These are phyloP conservation scores for Colletotrichum sp. DNA, from an alignment of 2,329 filamentous ascomycete species.

Conservation along the genomic window DNA sequence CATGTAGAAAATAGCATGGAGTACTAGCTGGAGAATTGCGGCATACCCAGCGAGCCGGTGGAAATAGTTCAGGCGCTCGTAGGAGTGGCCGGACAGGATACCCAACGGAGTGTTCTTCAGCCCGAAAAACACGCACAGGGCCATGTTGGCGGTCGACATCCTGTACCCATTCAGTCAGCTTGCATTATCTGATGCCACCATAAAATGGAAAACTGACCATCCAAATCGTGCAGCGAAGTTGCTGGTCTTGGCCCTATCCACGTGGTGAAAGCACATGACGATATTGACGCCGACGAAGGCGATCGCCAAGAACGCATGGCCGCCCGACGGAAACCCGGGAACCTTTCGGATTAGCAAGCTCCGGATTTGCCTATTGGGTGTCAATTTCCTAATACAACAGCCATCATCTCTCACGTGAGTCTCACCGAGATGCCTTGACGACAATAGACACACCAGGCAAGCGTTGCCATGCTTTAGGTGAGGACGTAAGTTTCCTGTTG, in stretches of 20 bases:
- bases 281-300: conserved; percentile 38
- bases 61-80: conserved; percentile 51
- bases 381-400: not conserved
- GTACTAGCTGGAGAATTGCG: conserved; percentile 36
- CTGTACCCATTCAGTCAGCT: conserved; percentile 30
- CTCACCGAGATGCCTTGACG: not conserved
- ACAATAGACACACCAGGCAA: not conserved
- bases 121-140: conserved; percentile 46
- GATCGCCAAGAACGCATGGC: conserved; percentile 32
- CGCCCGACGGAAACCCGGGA: conserved; percentile 12
- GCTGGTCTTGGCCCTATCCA: conserved; percentile 31
- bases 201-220: conserved; percentile 17
- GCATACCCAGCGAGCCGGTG: conserved; percentile 52
- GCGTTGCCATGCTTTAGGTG: not conserved
- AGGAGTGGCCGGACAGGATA: conserved; percentile 40
- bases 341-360: not conserved
- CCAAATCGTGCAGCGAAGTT: conserved; percentile 34
- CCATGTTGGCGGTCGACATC: conserved; percentile 48
- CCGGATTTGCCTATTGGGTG: not conserved
- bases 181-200: fast-evolving
- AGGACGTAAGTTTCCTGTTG: not conserved
- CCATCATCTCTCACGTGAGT: not conserved
- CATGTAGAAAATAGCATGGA: conserved; percentile 42
- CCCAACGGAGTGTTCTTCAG: conserved; percentile 55
- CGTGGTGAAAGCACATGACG: conserved; percentile 34